Evolutionary conservation across 306 rosid species (phyloP).

Genomic region (Corylus americana): DNA sequence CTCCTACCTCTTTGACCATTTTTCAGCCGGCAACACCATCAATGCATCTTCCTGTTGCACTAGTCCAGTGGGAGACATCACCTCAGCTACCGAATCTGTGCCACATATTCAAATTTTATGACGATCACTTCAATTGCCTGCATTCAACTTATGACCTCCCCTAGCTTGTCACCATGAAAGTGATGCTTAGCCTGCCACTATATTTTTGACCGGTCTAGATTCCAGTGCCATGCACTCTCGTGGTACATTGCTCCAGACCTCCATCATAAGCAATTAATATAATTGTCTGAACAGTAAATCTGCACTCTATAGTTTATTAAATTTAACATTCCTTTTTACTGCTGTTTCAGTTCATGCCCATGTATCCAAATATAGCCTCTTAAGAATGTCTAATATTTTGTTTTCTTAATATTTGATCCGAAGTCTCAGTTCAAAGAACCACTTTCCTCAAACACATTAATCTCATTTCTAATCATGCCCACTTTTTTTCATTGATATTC

Average conservation of each 20-base stretch:
- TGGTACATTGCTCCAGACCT: neutral
- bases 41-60: slow-evolving; percentile 8
- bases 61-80: neutral
- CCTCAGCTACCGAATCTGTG: neutral
- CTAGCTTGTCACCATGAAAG: neutral
- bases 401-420: neutral
- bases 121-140: neutral
- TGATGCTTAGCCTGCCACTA: slow-evolving; percentile 15
- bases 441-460: neutral
- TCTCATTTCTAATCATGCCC: neutral
- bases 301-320: neutral
- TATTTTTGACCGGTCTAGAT: neutral
- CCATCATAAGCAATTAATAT: neutral
- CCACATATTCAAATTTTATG: neutral
- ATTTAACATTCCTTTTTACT: neutral
- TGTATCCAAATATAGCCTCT: neutral
- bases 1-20: neutral
- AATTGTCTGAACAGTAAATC: neutral
- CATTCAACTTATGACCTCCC: neutral
- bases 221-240: neutral
- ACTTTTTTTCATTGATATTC: neutral
- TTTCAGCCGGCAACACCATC: neutral
- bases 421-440: neutral
- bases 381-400: neutral
- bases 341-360: neutral